A percentile compares a stretch with the other conserved stretches of the same genome.
These are phyloP conservation scores for Pseudogymnoascus destructans DNA, from an alignment of 2,329 filamentous ascomycete species.

Conservation along the genomic window DNA sequence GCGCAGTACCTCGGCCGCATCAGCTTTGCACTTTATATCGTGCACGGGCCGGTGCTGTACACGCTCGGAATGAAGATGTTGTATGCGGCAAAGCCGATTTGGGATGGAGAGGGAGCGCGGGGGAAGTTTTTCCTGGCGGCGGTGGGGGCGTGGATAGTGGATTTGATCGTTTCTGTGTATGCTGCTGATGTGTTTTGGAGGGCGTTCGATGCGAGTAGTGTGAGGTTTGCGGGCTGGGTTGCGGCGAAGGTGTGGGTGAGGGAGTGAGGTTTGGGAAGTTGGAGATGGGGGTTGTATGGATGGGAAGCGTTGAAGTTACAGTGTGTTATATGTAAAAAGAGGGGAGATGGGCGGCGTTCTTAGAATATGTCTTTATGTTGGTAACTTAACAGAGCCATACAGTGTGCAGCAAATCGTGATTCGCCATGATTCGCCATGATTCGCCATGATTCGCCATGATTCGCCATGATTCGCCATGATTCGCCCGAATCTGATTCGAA, in stretches of 20 bases:
- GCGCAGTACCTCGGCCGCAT: conserved; percentile 44
- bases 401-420: not conserved
- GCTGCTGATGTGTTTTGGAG: conserved; percentile 47
- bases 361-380: not conserved
- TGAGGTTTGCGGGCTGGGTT: conserved; percentile 37
- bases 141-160: conserved; percentile 28
- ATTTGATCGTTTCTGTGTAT: conserved; percentile 37
- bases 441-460: too few relatives aligned
- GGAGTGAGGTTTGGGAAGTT: not conserved
- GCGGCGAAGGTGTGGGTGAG: conserved; percentile 23
- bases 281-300: not conserved
- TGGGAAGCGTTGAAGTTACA: not conserved
- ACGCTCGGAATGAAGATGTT: conserved; percentile 10
- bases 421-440: too few relatives aligned
- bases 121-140: conserved; percentile 24
- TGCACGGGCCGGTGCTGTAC: conserved; percentile 39
- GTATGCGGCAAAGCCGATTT: conserved; percentile 18
- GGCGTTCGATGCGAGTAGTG: conserved; percentile 37
- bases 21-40: conserved; percentile 44
- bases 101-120: conserved; percentile 16
- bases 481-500: too few relatives aligned
- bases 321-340: not conserved
- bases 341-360: not conserved
- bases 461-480: too few relatives aligned
- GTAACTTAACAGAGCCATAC: not conserved